Base-by-base conservation (phyloP, 2,329 filamentous ascomycete species). In the Pseudogymnoascus sp. region DNA sequence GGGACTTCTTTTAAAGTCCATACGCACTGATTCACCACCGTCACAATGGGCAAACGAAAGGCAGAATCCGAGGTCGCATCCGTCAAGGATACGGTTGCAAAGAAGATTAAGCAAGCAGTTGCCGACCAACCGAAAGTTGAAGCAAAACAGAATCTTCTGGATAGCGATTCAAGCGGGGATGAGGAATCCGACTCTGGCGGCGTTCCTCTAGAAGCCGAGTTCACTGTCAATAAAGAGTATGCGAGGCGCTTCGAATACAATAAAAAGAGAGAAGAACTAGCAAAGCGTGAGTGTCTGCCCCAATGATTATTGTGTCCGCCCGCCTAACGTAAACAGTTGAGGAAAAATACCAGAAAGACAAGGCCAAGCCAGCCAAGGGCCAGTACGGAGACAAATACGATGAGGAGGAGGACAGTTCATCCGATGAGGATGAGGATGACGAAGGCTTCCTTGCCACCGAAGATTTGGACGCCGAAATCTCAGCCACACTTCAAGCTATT, bases 161-260 rank as follows among this genome's bases (percentile, higher is more conserved):
- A 85, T 63, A 75, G 74, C 43, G 73, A 75, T 63, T 73, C 75
- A 4, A 66, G 69, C 46, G 70, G 68, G 14, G 73, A 73, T 10
- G 68, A 72, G 50, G 73, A 75, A 26, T 73, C 72, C 60, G 69
- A 68, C 61, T 72, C 71, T 61, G 73, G 70, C 61, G 71, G 75
- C 68, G 70, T 71, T 69, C 68, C 74, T 72, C 64, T 67, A 72
- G 14, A 71, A 68, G 38, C 74, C 38, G 75, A 75, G 31, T 83
- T 98, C 74, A 92, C 89, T 74, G 88, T 99, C 76, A 98, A 99
- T 76, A 82, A 92, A 74, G 91, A 96, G 61, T 99, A 88, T 75
- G 95, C 95, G 46, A 86, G 84, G 69, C 84, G 91, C 41, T 98
- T 96, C 70, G 95, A 99, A 75, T 84, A 98, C 78, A 99, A 99